Conservation (phyloP, 192 early-diverging fungal species). For the Coemansia sp. region DNA sequence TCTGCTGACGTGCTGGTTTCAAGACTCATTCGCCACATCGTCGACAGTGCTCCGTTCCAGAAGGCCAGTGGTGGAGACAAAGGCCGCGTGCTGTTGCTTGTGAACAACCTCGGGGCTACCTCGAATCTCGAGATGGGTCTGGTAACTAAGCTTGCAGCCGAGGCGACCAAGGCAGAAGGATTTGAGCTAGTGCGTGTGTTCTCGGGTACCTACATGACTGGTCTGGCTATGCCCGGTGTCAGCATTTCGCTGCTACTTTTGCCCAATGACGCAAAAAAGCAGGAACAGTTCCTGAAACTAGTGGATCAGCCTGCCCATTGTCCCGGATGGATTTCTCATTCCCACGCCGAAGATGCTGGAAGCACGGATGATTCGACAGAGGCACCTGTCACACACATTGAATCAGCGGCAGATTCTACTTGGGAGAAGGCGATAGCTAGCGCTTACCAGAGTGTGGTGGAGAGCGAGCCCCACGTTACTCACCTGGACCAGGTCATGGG, state of each 20-base stretch:
- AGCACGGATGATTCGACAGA: conserved; percentile 35
- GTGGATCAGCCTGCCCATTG: conserved; percentile 62
- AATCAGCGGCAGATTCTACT: conserved; percentile 36
- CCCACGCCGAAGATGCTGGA: conserved; percentile 39
- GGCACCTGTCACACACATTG: conserved; percentile 22
- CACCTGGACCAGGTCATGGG: conserved; percentile 71
- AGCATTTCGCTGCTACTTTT: conserved; percentile 68
- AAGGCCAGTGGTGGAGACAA: conserved; percentile 14
- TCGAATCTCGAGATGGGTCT: conserved; percentile 71
- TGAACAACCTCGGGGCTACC: conserved; percentile 82
- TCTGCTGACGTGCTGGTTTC: conserved; percentile 55
- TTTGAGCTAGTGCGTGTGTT: conserved; percentile 59
- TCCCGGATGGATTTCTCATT: conserved; percentile 64
- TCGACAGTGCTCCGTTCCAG: conserved; percentile 52
- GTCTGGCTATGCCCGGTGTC: conserved; percentile 77
- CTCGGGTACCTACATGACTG: conserved; percentile 75
- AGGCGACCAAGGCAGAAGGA: conserved; percentile 33
- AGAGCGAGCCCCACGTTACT: conserved; percentile 62
- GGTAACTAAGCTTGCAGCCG: conserved; percentile 67
- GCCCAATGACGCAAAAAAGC: conserved; percentile 42
- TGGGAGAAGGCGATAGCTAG: conserved; percentile 55
- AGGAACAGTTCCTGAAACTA: conserved; percentile 43
- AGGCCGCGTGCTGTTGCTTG: conserved; percentile 61
- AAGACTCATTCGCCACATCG: conserved; percentile 57
- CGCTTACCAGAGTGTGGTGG: conserved; percentile 55